Evolutionary conservation across 78 protist species (phyloP).

Genomic region (Mantamonas sphyraenae): DNA sequence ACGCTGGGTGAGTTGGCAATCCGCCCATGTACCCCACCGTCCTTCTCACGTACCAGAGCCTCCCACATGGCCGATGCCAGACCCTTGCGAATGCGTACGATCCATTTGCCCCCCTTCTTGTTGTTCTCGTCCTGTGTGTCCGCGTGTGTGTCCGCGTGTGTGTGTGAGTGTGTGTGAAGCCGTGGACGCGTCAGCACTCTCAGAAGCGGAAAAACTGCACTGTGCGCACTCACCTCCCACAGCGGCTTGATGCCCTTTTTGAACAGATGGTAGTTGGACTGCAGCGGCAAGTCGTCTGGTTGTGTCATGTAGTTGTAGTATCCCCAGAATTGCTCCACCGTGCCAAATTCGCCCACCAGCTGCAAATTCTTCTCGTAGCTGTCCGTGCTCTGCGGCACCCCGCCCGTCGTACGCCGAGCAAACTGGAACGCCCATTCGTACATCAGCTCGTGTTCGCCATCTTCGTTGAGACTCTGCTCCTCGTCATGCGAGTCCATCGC

Average conservation of each 20-base stretch:
- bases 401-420: neutral
- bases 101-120: conserved; percentile 27
- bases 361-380: neutral
- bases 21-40: neutral
- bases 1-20: neutral
- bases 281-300: conserved; percentile 7
- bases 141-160: neutral
- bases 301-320: neutral
- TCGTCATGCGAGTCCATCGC: too few relatives aligned
- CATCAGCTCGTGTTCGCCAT: too few relatives aligned
- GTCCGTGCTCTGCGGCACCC: too few relatives aligned
- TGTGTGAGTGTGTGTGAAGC: neutral
- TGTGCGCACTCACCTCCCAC: conserved; percentile 25
- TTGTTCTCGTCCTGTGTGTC: conserved; percentile 13
- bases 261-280: conserved; percentile 28
- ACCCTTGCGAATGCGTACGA: conserved; percentile 20
- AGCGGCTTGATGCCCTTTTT: conserved; percentile 24
- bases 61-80: conserved; percentile 23
- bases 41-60: neutral
- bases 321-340: conserved; percentile 3
- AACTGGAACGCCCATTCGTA: neutral
- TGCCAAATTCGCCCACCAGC: neutral
- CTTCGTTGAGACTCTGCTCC: too few relatives aligned
- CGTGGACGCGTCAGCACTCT: neutral
- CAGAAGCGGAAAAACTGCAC: neutral